Base-by-base conservation (phyloP, 805 yeast species). In the Metschnikowia kunwiensis region DNA sequence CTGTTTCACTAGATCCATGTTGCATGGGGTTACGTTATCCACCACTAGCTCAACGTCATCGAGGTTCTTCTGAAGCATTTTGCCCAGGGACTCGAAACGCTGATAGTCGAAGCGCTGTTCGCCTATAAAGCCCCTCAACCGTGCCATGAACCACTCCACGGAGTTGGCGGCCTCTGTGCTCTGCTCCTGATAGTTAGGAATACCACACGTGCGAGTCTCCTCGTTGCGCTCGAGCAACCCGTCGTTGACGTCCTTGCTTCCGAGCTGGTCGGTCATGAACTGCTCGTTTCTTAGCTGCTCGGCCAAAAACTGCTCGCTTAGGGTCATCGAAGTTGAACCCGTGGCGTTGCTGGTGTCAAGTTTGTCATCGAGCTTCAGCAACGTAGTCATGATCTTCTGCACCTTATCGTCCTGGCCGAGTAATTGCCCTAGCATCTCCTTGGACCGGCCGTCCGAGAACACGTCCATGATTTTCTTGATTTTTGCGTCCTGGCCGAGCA, bases 71-170 rank as follows among this genome's bases (percentile, higher is more conserved):
- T 36, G 30, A 7, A 30, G 18, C 3, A 11, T 24, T n/a, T n/a
- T 11, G 14, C 40, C 40, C 19, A 12, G 7, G 3, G 4, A 10
- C 18, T 37, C 40, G 8, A 37, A 32, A 7, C 14, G 13, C 5
- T 4, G 17, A 16, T 37, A 37, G 20, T 37, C 33, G 13, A 37
- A 37, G 4, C 9, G 7, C 3, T 30, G 10, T 3, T 16, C 35
- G 6, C 5, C 27, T 10, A 30, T 26, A 17, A 19, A 36, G 3
- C 16, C 11, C 18, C 22, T 21, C 17, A 36, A 25, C 5, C 11
- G 35, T 7, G 5, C 7, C 8, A 24, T 18, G 12, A 24, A 19
- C 18, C n/a, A n/a, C n/a, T n/a, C n/a, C n/a, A n/a, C n/a, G n/a
- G n/a, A n/a, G n/a, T n/a, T n/a, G n/a, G n/a, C n/a, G n/a, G n/a